These are phyloP conservation scores for Nicotiana paniculata DNA, from an alignment of 257 asterid genomes.

Conservation along the genomic window DNA sequence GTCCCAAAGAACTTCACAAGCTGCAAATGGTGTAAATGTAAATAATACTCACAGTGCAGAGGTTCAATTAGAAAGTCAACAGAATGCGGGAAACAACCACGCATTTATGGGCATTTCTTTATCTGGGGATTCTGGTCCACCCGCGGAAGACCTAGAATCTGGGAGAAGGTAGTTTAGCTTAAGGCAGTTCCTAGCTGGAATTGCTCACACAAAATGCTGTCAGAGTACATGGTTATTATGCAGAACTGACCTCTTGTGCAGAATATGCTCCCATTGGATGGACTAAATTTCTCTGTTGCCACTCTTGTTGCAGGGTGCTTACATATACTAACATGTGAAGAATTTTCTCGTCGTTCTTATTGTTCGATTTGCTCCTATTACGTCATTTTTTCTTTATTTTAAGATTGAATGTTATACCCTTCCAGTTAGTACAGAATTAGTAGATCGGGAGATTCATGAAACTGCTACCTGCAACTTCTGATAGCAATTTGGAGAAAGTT, in stretches of 20 bases:
- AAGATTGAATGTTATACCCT: too few relatives aligned
- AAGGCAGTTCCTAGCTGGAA: background rate
- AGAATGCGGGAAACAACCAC: constrained; percentile 21
- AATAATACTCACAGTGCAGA: constrained; percentile 13
- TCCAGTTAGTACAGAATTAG: background rate
- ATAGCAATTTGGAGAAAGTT: background rate
- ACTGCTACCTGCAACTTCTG: background rate
- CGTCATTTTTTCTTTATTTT: too few relatives aligned
- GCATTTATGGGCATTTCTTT: constrained; percentile 10
- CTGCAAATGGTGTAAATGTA: background rate
- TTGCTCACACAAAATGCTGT: background rate
- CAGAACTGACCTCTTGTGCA: background rate
- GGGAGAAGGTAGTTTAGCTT: constrained; percentile 26
- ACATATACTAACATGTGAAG: background rate
- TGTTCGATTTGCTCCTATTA: background rate
- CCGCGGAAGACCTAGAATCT: constrained; percentile 50
- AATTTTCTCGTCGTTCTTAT: background rate
- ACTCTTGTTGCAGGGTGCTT: background rate
- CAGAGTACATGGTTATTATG: background rate
- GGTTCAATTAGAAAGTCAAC: constrained; percentile 30
- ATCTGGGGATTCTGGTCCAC: constrained; percentile 16
- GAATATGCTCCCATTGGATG: background rate
- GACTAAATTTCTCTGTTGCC: background rate
- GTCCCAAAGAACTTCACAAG: constrained; percentile 4
- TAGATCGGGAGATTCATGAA: background rate